phyloP scores from a whole-genome alignment of 257 asterid species.

The Verbascum thapsus region DNA sequence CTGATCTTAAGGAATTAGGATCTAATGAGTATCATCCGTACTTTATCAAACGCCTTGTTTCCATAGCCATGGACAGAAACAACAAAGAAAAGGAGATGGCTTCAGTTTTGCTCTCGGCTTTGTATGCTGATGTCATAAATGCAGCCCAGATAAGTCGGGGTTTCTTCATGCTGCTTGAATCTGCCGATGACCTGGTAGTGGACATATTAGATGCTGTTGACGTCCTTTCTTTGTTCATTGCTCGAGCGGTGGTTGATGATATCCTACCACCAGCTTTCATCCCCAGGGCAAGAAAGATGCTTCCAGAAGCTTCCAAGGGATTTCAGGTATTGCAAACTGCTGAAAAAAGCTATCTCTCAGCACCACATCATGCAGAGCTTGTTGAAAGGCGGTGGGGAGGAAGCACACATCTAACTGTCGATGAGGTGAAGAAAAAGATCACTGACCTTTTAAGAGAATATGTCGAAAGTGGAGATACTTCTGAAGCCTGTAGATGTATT shows the following conservation, averaged over 20 bases:
- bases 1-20: conserved; percentile 88
- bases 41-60: conserved; percentile 86
- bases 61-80: conserved; percentile 95
- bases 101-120: conserved; percentile 89
- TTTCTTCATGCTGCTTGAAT: conserved; percentile 79
- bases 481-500: conserved; percentile 94
- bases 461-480: conserved; percentile 85
- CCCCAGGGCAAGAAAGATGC: conserved; percentile 68
- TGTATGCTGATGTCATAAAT: conserved; percentile 80
- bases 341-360: conserved; percentile 95
- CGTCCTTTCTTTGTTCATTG: conserved; percentile 78
- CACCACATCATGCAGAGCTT: conserved; percentile 99
- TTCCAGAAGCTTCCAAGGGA: conserved; percentile 79
- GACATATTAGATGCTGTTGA: conserved; percentile 95
- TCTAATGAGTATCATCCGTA: conserved; percentile 88
- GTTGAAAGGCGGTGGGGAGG: conserved; percentile 99
- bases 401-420: conserved; percentile 86
- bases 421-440: conserved; percentile 89
- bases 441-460: conserved; percentile 83
- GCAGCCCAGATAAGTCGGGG: conserved; percentile 85
- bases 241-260: conserved; percentile 96
- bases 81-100: conserved; percentile 99
- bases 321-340: conserved; percentile 74
- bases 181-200: conserved; percentile 89
- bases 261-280: conserved; percentile 94